phyloP scores from a whole-genome alignment of 192 early-diverging fungal species.

The Pilaira anomala region DNA sequence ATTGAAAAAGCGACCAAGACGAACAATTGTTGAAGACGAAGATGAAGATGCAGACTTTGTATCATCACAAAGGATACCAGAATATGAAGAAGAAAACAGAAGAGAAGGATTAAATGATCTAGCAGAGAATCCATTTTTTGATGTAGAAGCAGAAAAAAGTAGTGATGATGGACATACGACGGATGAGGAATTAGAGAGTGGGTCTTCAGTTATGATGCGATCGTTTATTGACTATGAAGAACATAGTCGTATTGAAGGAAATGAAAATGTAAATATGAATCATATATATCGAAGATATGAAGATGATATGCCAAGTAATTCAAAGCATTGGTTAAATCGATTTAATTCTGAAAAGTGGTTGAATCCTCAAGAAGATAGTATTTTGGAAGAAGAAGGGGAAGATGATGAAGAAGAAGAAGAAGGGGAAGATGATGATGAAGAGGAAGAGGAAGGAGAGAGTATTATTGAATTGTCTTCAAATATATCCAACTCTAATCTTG shows the following conservation, averaged over 20 bases:
- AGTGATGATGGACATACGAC: conserved; percentile 28
- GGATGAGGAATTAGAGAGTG: conserved; percentile 23
- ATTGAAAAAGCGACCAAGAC: background rate
- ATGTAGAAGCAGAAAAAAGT: conserved; percentile 41
- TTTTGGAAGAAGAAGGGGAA: background rate
- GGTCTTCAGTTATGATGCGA: conserved; percentile 10
- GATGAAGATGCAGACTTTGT: too few species aligned
- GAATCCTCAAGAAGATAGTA: background rate
- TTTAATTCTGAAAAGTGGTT: conserved; percentile 6
- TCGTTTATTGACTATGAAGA: conserved; percentile 48
- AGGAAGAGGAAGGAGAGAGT: too few species aligned
- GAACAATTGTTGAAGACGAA: background rate
- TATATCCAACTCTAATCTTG: too few species aligned
- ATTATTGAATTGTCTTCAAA: too few species aligned
- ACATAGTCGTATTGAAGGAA: background rate
- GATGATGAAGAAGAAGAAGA: background rate
- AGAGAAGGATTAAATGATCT: background rate
- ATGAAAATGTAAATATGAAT: background rate
- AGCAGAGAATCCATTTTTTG: conserved; percentile 31
- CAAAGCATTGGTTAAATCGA: background rate
- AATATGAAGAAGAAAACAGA: background rate
- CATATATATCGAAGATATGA: too few species aligned
- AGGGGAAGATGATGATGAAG: too few species aligned
- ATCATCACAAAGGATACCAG: background rate
- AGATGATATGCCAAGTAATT: background rate